A percentile compares a stretch with the other conserved stretches of the same genome.
These are phyloP conservation scores for Lachnellula willkommii DNA, from an alignment of 2,329 filamentous ascomycete genomes.

Conservation along the genomic window DNA sequence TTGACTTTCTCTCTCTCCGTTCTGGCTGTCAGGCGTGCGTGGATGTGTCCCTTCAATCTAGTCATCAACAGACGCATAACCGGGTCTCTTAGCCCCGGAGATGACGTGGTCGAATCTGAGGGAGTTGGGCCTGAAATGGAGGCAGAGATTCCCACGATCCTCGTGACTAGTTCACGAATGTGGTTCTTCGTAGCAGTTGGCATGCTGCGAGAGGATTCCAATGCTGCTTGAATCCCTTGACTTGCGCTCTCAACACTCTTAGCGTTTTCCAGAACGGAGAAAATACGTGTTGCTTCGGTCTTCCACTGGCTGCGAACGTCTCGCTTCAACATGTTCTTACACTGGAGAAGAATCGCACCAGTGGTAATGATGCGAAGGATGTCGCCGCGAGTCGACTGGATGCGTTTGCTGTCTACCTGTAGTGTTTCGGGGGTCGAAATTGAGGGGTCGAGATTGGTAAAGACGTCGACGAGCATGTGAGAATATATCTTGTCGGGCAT, in stretches of 20 bases:
- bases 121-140: slow-evolving; percentile 7
- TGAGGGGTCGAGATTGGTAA: slow-evolving; percentile 58
- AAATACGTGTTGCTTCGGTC: slow-evolving; percentile 65
- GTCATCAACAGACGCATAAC: slow-evolving; percentile 63
- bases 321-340: slow-evolving; percentile 77
- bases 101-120: slow-evolving; percentile 22
- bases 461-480: slow-evolving; percentile 69
- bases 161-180: slow-evolving; percentile 51
- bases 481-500: slow-evolving; percentile 67
- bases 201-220: slow-evolving; percentile 60
- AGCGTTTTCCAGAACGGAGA: slow-evolving; percentile 59
- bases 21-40: slow-evolving; percentile 57
- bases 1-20: slow-evolving; percentile 67
- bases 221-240: slow-evolving; percentile 56
- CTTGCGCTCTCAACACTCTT: slow-evolving; percentile 44
- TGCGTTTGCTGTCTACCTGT: slow-evolving; percentile 60
- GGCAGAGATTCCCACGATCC: slow-evolving; percentile 40
- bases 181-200: slow-evolving; percentile 56
- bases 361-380: slow-evolving; percentile 64
- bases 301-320: slow-evolving; percentile 76
- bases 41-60: slow-evolving; percentile 61
- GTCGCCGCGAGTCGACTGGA: slow-evolving; percentile 51
- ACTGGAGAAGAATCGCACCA: slow-evolving; percentile 69
- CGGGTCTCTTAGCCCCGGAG: slow-evolving; percentile 42
- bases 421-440: slow-evolving; percentile 68